Conservation (phyloP, 352 stramenopile species). For the Phytophthora vignae region DNA sequence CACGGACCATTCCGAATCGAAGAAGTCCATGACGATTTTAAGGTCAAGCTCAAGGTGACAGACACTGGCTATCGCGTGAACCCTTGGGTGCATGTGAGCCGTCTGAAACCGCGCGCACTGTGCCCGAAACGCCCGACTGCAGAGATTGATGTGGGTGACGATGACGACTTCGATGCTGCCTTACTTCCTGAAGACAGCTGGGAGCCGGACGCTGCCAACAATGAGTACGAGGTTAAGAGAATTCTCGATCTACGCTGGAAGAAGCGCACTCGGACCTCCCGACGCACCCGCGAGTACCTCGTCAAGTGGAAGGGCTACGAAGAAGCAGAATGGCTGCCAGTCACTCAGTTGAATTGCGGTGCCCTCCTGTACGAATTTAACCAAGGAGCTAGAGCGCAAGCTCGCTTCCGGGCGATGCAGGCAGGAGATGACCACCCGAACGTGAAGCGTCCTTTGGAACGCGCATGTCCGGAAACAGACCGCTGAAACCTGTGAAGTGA, state of each 20-base stretch:
- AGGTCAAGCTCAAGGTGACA: conserved; percentile 5
- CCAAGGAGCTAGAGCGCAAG: background rate
- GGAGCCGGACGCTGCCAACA: background rate
- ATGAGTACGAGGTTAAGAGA: conserved; percentile 10
- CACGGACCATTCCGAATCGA: conserved; percentile 15
- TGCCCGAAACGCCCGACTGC: background rate
- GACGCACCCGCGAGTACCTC: background rate
- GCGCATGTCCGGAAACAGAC: background rate
- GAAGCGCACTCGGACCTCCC: background rate
- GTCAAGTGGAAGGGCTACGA: conserved; percentile 12
- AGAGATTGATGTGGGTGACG: conserved; percentile 5
- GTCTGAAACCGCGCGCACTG: conserved; percentile 4
- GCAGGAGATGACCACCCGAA: conserved; percentile 9
- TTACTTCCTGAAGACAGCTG: conserved; percentile 11
- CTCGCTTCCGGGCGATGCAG: conserved; percentile 12
- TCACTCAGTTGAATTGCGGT: conserved; percentile 9
- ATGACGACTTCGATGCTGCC: conserved; percentile 13
- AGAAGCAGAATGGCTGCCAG: conserved; percentile 1
- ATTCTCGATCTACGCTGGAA: conserved; percentile 11
- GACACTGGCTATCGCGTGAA: conserved; percentile 18
- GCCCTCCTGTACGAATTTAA: conserved; percentile 8
- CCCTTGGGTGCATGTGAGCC: conserved; percentile 12
- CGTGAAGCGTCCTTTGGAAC: background rate
- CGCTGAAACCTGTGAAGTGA: background rate
- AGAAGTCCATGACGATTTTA: conserved; percentile 12